These are phyloP conservation scores for Pestalotiopsis sp. DNA, from an alignment of 2,329 filamentous ascomycete species.

Conservation along the genomic window DNA sequence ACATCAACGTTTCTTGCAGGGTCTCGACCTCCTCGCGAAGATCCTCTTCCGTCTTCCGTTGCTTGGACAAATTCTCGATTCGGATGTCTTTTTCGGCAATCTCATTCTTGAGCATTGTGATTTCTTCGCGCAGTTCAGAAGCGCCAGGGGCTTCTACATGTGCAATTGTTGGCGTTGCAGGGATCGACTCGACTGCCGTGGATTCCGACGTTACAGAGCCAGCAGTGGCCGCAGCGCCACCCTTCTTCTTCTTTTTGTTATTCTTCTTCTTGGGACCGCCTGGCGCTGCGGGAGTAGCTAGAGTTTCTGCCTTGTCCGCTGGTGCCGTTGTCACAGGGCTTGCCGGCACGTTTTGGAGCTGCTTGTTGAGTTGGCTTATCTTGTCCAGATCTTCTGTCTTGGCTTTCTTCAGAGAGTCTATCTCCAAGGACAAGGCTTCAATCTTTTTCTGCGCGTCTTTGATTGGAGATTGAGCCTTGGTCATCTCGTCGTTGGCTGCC, in stretches of 20 bases:
- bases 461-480: slow-evolving; percentile 34
- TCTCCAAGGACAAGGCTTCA: slow-evolving; percentile 45
- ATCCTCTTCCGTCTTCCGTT: slow-evolving; percentile 75
- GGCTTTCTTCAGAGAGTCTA: slow-evolving; percentile 40
- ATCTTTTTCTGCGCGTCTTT: slow-evolving; percentile 44
- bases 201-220: slow-evolving; percentile 38
- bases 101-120: slow-evolving; percentile 53
- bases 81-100: slow-evolving; percentile 69
- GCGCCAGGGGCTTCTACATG: slow-evolving; percentile 29
- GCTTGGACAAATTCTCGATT: slow-evolving; percentile 71
- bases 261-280: slow-evolving; percentile 63
- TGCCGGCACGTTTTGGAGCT: slow-evolving; percentile 28
- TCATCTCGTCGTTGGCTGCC: slow-evolving; percentile 24
- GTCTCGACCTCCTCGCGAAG: slow-evolving; percentile 85
- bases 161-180: slow-evolving; percentile 36
- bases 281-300: slow-evolving; percentile 27
- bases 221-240: slow-evolving; percentile 57
- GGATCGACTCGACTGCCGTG: slow-evolving; percentile 38
- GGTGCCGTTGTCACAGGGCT: slow-evolving; percentile 21
- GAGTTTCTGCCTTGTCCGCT: slow-evolving; percentile 25
- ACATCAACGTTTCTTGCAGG: slow-evolving; percentile 76
- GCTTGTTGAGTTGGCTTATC: slow-evolving; percentile 42
- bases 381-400: slow-evolving; percentile 43
- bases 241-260: slow-evolving; percentile 85
- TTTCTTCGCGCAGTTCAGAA: slow-evolving; percentile 49